Conservation (phyloP, 495 filamentous ascomycete genomes). For the Penicillium coprophilum region DNA sequence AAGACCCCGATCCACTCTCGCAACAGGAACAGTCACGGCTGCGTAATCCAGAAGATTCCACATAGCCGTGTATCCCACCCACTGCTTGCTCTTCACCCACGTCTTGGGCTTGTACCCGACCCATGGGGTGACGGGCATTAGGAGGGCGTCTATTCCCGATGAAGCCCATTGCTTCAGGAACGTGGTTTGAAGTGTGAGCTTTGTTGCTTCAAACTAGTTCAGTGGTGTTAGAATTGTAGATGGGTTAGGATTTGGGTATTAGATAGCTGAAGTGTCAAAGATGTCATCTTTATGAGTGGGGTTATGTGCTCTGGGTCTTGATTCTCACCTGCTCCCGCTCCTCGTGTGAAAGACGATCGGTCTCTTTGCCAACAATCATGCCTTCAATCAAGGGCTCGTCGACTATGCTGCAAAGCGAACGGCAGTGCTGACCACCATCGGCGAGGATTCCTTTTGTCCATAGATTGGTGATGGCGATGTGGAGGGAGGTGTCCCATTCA, state of each 20-base stretch:
- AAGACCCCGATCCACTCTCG: conserved; percentile 39
- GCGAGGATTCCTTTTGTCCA: conserved; percentile 53
- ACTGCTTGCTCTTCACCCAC: conserved; percentile 53
- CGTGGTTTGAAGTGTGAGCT: conserved; percentile 24
- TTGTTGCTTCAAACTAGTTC: conserved; percentile 28
- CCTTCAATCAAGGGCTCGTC: conserved; percentile 56
- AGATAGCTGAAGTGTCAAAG: not conserved
- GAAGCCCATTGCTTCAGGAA: conserved; percentile 51
- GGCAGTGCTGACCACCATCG: conserved; percentile 58
- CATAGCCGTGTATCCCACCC: conserved; percentile 61
- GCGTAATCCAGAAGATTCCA: conserved; percentile 72
- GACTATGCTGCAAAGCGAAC: conserved; percentile 46
- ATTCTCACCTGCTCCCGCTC: conserved; percentile 33
- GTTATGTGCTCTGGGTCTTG: no score
- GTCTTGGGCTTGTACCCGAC: conserved; percentile 46
- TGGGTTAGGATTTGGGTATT: not conserved
- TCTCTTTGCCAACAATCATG: conserved; percentile 35
- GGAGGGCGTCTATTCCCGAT: conserved; percentile 60
- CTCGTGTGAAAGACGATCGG: conserved; percentile 23
- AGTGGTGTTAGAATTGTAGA: not conserved
- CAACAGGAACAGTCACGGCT: conserved; percentile 53
- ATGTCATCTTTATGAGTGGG: not conserved
- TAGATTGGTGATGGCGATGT: conserved; percentile 26
- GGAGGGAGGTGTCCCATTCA: conserved; percentile 38
- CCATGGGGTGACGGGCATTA: conserved; percentile 58